A percentile compares a stretch with the other conserved stretches of the same genome.
phyloP scores from a whole-genome alignment of 140 eudicot genomes.

The Oenanthe javanica region DNA sequence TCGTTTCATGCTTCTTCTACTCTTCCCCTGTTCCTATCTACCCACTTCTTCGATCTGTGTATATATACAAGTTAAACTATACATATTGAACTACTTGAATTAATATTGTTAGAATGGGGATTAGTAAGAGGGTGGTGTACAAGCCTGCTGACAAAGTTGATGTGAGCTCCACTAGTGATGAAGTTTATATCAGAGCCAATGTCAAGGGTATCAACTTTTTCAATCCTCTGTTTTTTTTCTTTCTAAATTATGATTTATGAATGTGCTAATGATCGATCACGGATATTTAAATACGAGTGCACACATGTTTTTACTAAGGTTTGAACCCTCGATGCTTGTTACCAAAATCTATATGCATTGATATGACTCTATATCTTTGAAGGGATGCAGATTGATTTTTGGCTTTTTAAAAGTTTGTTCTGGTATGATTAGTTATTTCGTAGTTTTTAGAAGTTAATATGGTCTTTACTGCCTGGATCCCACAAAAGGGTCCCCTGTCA shows the following conservation, averaged over 20 bases:
- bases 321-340: neutral
- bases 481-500: neutral
- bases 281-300: neutral
- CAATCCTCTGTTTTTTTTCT: no score
- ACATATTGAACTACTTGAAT: no score
- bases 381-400: neutral
- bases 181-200: slow-evolving; percentile 60
- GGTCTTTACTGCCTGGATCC: no score
- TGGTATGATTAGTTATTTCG: no score
- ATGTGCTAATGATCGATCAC: neutral
- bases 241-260: neutral
- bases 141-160: slow-evolving; percentile 54
- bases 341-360: neutral
- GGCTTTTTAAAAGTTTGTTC: no score
- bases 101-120: no score
- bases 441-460: no score
- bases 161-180: slow-evolving; percentile 54
- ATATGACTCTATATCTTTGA: neutral
- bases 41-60: neutral
- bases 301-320: neutral
- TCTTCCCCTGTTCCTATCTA: neutral
- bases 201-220: slow-evolving; percentile 65
- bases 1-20: slow-evolving; percentile 1
- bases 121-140: slow-evolving; percentile 30
- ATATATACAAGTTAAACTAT: neutral